Evolutionary conservation across 352 stramenopile genomes (phyloP).

Genomic region (Halophytophthora polymorphica): DNA sequence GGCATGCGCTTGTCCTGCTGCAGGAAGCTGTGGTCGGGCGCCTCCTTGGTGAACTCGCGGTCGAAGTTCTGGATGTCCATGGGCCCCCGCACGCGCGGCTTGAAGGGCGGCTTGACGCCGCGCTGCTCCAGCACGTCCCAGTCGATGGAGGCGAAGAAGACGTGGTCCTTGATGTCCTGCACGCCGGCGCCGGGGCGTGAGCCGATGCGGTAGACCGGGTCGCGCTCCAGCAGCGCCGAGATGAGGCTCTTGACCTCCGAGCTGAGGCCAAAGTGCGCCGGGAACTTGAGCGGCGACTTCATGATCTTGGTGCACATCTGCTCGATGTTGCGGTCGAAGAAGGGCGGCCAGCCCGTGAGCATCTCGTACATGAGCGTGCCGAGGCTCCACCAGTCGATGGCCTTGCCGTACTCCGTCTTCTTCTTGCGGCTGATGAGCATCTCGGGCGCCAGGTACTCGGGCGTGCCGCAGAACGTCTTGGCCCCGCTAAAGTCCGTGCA

Average conservation of each 20-base stretch:
- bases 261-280: conserved; percentile 75
- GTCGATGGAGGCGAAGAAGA: conserved; percentile 81
- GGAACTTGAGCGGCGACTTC: conserved; percentile 86
- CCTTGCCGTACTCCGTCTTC: conserved; percentile 89
- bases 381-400: conserved; percentile 93
- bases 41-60: conserved; percentile 84
- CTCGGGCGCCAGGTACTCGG: conserved; percentile 86
- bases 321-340: conserved; percentile 91
- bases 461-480: conserved; percentile 87
- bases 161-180: conserved; percentile 73
- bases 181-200: conserved; percentile 66
- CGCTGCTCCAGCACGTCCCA: conserved; percentile 71
- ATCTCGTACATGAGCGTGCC: conserved; percentile 95
- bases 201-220: conserved; percentile 63
- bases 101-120: conserved; percentile 81
- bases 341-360: conserved; percentile 92
- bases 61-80: conserved; percentile 90
- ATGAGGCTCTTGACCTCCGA: conserved; percentile 79
- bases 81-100: conserved; percentile 70
- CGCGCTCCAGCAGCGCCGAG: conserved; percentile 66
- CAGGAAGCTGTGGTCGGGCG: conserved; percentile 71
- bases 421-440: conserved; percentile 89
- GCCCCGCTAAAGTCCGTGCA: conserved; percentile 76
- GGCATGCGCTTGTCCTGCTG: conserved; percentile 74
- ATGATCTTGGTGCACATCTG: conserved; percentile 92